Evolutionary conservation across 768 basidiomycete species (phyloP).

Genomic region (Naematelia aurantialba): DNA sequence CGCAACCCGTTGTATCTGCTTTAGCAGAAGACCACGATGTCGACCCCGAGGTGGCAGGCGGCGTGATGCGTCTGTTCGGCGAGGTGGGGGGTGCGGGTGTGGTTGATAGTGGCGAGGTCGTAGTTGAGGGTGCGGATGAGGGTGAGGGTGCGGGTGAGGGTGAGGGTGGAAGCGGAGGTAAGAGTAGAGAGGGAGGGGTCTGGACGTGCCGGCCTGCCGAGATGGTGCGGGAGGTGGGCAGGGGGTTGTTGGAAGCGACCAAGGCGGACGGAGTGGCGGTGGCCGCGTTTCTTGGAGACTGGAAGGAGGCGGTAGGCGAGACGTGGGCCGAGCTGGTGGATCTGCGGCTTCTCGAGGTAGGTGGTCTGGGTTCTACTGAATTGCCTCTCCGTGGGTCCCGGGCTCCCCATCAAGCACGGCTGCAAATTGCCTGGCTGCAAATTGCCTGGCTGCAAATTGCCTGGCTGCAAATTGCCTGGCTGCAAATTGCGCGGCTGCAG

Average conservation of each 20-base stretch:
- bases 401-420: too few species aligned
- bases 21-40: slow-evolving; percentile 74
- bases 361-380: slow-evolving; percentile 32
- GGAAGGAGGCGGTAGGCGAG: slow-evolving; percentile 75
- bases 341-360: slow-evolving; percentile 66
- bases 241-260: slow-evolving; percentile 65
- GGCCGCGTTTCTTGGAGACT: slow-evolving; percentile 60
- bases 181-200: slow-evolving; percentile 33
- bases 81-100: slow-evolving; percentile 5
- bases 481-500: too few species aligned
- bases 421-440: too few species aligned
- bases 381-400: too few species aligned
- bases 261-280: slow-evolving; percentile 52
- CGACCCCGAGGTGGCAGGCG: slow-evolving; percentile 59
- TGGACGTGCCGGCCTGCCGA: slow-evolving; percentile 54
- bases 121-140: neutral
- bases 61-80: slow-evolving; percentile 86
- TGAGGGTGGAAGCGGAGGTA: neutral
- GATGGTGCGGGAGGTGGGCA: slow-evolving; percentile 70
- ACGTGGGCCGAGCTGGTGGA: slow-evolving; percentile 64
- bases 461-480: too few species aligned
- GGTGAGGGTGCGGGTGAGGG: neutral
- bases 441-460: too few species aligned
- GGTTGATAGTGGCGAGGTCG: slow-evolving; percentile 19
- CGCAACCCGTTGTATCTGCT: slow-evolving; percentile 54